Base-by-base conservation (phyloP, 805 yeast genomes). In the Candida caryicola region DNA sequence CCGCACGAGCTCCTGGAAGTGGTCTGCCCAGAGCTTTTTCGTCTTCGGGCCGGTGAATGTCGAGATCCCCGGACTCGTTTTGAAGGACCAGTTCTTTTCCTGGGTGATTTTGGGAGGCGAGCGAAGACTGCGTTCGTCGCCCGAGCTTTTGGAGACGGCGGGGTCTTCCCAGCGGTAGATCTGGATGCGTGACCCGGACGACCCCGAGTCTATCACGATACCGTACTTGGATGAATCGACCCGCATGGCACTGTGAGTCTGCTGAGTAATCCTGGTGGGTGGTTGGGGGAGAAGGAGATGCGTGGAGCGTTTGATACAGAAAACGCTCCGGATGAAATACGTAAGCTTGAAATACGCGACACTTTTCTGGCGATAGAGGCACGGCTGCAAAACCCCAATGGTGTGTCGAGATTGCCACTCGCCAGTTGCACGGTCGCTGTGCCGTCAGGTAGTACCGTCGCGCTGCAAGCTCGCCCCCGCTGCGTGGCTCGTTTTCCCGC, bases 141-240 rank as follows among this genome's bases (percentile, higher is more conserved):
- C 44, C 8, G 32, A 34, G 7, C 45, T 36, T 21, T 29, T 32
- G 5, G 46, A 37, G 29, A 34, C 37, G 14, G 54, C 57, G 19
- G 59, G 67, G 49, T 81, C 80, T 10, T 74, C 73, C 96, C 96
- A 91, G 43, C 74, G 71, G 57, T 86, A 91, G 8, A 91, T 76
- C 58, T 87, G 90, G 12, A 85, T 73, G 37, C 99, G 69, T 3
- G 97, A 88, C 1, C 99, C 99, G 0, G 95, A 85, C 1, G 97
- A 89, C 1, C 99, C 99, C 0, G 97, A 88, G 60, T 91, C 99
- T 2, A 91, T 75, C 12, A 91, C 95, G 21, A 93, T 82, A 18
- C 96, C 97, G 66, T 86, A 90, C 35, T 71, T 61, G 43, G 51
- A 37, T 17, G 36, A 29, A 27, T 19, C 37, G 28, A 21, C 9